Percentiles rank a stretch among this genome's conserved stretches.
Evolutionary conservation across 805 yeast species (phyloP).

Genomic region (Myxozyma nipponensis): DNA sequence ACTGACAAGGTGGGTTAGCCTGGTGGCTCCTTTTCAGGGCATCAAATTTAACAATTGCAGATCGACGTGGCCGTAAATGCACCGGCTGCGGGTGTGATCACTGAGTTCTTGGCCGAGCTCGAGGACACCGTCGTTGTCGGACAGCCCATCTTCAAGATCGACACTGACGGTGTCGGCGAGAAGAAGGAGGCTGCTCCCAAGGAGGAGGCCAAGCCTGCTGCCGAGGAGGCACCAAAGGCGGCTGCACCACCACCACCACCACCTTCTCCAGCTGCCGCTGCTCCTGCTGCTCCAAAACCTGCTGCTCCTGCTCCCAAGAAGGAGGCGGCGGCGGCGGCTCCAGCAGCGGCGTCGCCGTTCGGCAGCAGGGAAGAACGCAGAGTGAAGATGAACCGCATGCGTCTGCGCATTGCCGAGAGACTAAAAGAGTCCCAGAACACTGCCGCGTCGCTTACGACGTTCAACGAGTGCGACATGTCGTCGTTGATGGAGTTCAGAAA

Average conservation of each 20-base stretch:
- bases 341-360: constrained; percentile 40
- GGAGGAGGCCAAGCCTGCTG: constrained; percentile 31
- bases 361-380: constrained; percentile 84
- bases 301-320: constrained; percentile 35
- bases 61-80: constrained; percentile 96
- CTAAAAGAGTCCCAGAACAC: constrained; percentile 98
- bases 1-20: constrained; percentile 62
- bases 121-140: constrained; percentile 97
- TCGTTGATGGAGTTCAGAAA: constrained; percentile 90
- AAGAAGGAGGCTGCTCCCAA: constrained; percentile 31
- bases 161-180: constrained; percentile 50
- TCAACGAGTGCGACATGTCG: constrained; percentile 97
- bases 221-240: constrained; percentile 35
- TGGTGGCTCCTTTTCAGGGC: background rate
- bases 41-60: constrained; percentile 20
- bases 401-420: constrained; percentile 97
- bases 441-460: constrained; percentile 95
- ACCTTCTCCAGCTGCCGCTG: constrained; percentile 7
- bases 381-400: constrained; percentile 99
- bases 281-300: constrained; percentile 35
- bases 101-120: constrained; percentile 73
- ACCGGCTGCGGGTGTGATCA: constrained; percentile 84
- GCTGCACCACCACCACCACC: constrained; percentile 20
- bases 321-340: constrained; percentile 29
- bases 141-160: constrained; percentile 83